phyloP scores from a whole-genome alignment of 2,329 filamentous ascomycete genomes.

The Curvularia lunata region DNA sequence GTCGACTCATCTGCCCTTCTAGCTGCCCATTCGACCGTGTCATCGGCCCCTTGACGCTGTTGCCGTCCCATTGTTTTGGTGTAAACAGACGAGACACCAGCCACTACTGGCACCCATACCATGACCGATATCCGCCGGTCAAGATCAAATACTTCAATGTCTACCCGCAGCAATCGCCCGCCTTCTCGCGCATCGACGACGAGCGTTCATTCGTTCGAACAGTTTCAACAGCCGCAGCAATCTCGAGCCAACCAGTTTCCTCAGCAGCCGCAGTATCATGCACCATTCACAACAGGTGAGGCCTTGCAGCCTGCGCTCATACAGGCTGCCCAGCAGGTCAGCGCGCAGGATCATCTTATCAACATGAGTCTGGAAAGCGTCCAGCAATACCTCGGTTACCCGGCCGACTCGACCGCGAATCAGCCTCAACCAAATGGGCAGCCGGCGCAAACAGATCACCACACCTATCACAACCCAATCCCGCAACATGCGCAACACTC shows the following conservation, averaged over 20 bases:
- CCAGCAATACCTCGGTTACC: conserved; percentile 43
- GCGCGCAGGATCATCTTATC: conserved; percentile 43
- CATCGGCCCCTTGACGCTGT: conserved; percentile 16
- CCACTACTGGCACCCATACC: conserved; percentile 26
- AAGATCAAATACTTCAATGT: conserved; percentile 55
- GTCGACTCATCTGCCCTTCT: not conserved
- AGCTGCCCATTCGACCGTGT: not conserved
- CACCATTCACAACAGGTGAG: conserved; percentile 35
- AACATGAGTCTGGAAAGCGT: conserved; percentile 42
- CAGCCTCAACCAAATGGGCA: conserved; percentile 26
- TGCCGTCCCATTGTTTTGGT: conserved; percentile 41
- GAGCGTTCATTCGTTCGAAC: conserved; percentile 53
- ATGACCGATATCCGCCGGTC: conserved; percentile 53
- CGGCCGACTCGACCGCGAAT: conserved; percentile 28
- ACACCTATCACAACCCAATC: conserved; percentile 38
- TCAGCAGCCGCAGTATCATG: conserved; percentile 37
- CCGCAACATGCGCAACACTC: conserved; percentile 31
- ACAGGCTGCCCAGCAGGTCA: conserved; percentile 47
- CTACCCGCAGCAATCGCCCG: conserved; percentile 53
- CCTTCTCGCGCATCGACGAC: conserved; percentile 57
- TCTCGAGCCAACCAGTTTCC: conserved; percentile 22
- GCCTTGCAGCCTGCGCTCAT: conserved; percentile 43
- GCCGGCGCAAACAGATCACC: conserved; percentile 37
- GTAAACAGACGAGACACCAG: conserved; percentile 39
- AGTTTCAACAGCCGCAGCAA: conserved; percentile 37